Evolutionary conservation across 306 rosid species (phyloP), one percentile per base, ranked within the genome.

Genomic region (Datisca glomerata): DNA sequence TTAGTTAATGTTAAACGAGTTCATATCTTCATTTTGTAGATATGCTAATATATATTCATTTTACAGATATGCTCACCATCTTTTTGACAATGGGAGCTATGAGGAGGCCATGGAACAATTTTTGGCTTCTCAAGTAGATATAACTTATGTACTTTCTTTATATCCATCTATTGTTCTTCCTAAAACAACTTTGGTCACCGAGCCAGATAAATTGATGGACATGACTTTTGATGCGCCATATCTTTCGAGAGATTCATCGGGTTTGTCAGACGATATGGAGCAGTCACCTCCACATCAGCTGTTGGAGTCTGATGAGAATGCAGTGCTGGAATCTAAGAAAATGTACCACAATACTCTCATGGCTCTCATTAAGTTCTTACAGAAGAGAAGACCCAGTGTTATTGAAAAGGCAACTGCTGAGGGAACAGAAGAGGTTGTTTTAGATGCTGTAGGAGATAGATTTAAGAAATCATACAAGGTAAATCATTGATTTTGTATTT

Each of bases 31-130:
- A n/a, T n/a, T n/a, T n/a, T n/a, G n/a, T 31, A 8, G 36, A 31
- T 31, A 31, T 31, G 9, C n/a, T 31, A 3, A 8, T 31, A 8
- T 31, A 31, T 31, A 31, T 31, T 1, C 36, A 31, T 31, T 31
- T 60, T 72, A 50, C 71, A 85, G 98, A 64, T 91, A 78, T 55
- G 98, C 96, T 49, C 98, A 91, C 69, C 70, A 78, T 76, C 94
- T 75, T 58, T 91, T 80, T 66, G 98, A 85, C 21, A 80, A 71
- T 78, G 96, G 81, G 60, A 82, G 76, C 71, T 91, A 80, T 56
- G 98, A 84, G 75, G 98, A 78, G 48, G 94, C 96, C 51, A 73
- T 91, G 98, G 98, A 80, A 61, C 93, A 91, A 49, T 91, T 91
- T 67, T 52, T 84, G 67, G 94, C 72, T 35, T 80, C 98, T 52